phyloP scores from a whole-genome alignment of 179 eudicot species.

The Spinacia oleracea region DNA sequence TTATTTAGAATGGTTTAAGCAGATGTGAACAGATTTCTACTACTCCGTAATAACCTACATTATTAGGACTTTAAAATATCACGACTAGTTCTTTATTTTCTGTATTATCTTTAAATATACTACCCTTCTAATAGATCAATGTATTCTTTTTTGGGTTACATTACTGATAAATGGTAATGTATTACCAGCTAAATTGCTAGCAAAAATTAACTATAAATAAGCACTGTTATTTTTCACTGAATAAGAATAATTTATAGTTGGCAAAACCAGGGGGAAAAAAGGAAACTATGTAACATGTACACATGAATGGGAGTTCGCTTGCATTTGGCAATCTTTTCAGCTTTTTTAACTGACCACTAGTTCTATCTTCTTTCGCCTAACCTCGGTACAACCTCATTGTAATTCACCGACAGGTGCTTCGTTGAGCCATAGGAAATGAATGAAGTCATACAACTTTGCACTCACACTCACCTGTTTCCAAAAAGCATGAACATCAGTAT shows the following conservation, averaged over 20 bases:
- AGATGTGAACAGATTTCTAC: no score
- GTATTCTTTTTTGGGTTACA: no score
- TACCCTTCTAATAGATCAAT: no score
- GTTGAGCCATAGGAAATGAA: constrained; percentile 94
- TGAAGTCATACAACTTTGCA: constrained; percentile 84
- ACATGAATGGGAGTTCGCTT: constrained; percentile 11
- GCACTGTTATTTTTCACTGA: background rate
- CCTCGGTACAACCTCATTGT: constrained; percentile 44
- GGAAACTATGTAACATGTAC: constrained; percentile 13
- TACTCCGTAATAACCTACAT: no score
- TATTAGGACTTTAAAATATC: no score
- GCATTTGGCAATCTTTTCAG: background rate
- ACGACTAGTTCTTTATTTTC: no score
- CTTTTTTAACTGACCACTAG: background rate
- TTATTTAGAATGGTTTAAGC: no score
- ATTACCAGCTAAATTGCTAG: no score
- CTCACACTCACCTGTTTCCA: constrained; percentile 87
- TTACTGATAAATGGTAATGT: no score
- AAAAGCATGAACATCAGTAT: background rate
- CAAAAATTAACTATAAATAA: no score
- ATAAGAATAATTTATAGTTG: background rate
- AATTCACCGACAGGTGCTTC: constrained; percentile 99
- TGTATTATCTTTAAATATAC: no score
- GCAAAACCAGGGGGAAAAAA: background rate
- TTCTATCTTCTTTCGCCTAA: constrained; percentile 11